Base-by-base conservation (phyloP, 2,329 filamentous ascomycete genomes). In the Arthroderma sp. region DNA sequence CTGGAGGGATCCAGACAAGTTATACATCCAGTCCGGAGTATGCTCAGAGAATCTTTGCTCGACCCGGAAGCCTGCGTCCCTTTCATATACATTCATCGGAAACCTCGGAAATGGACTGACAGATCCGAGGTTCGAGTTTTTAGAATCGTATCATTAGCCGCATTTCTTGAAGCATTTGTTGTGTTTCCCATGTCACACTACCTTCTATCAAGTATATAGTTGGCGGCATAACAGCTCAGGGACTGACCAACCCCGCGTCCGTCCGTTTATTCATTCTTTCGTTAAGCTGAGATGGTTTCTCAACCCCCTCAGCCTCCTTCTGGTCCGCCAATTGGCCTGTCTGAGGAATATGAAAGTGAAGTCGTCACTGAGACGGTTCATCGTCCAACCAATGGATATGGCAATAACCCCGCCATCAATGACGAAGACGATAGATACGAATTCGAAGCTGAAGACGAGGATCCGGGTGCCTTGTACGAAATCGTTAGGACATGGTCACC, bases 401-500 rank as follows among this genome's bases (percentile, higher is more conserved):
- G 44, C 35, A 23, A 23, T 15, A 4, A 54, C 19, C 9, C 51
- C 21, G 31, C 51, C 7, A 38, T 38, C 37, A n/a, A 23, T 38
- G 51, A 6, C 25, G 33, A 17, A 21, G n/a, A 54, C 3, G 4
- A 54, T 54, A 39, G 31, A 15, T 37, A 39, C 13, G 51, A 54
- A 28, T 19, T 11, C 6, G 33, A 39, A 7, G 9, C 21, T 35
- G 49, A 19, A 19, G 17, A 13, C 23, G 51, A 61, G 17, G 54
- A 25, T 8, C 33, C 59, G 0, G 47, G 9, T 9, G 47, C 47
- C 28, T n/a, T 54, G 17, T 61, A 61, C 37, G 59, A 61, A 44
- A 52, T 57, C 21, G 54, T 61, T 43, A 55, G 57, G 41, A 57
- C 55, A 5, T 56, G 58, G 49, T 57, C 57, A 15, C 33, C 57